A percentile compares a stretch with the other conserved stretches of the same genome.
These are phyloP conservation scores for Acacia acuminata DNA, from an alignment of 306 rosid genomes.

Conservation along the genomic window DNA sequence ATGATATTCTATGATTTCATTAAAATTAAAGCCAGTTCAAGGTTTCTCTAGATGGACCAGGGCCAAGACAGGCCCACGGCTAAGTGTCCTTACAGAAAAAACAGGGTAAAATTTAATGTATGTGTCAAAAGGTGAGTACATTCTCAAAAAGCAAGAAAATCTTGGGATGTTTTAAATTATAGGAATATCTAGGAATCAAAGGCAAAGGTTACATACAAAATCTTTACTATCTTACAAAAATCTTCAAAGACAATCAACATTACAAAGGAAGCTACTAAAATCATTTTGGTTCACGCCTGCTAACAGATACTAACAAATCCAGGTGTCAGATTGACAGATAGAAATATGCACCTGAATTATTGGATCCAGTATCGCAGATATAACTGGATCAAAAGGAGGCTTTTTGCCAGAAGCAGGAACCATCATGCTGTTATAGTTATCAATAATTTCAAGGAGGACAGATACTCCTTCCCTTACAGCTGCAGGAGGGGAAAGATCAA, in stretches of 20 bases:
- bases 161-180: constrained; percentile 11
- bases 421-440: constrained; percentile 83
- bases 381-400: constrained; percentile 81
- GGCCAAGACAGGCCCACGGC: not conserved
- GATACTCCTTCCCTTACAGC: constrained; percentile 98
- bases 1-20: constrained; percentile 11
- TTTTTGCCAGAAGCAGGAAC: constrained; percentile 76
- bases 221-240: constrained; percentile 17
- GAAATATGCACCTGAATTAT: constrained; percentile 70
- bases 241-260: constrained; percentile 15
- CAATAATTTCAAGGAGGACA: constrained; percentile 87
- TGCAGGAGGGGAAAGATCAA: constrained; percentile 96
- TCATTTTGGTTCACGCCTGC: constrained; percentile 19
- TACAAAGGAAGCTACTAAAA: constrained; percentile 11
- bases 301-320: constrained; percentile 23
- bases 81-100: not conserved
- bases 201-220: constrained; percentile 4
- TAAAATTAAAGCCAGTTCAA: constrained; percentile 17
- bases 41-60: constrained; percentile 18
- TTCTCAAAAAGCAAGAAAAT: constrained; percentile 25
- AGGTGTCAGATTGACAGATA: constrained; percentile 21
- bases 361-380: constrained; percentile 92
- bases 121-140: not conserved
- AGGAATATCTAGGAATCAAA: constrained; percentile 25
- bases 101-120: not conserved